These are phyloP conservation scores for Lentinula guzmanii DNA, from an alignment of 768 basidiomycete species.

Conservation along the genomic window DNA sequence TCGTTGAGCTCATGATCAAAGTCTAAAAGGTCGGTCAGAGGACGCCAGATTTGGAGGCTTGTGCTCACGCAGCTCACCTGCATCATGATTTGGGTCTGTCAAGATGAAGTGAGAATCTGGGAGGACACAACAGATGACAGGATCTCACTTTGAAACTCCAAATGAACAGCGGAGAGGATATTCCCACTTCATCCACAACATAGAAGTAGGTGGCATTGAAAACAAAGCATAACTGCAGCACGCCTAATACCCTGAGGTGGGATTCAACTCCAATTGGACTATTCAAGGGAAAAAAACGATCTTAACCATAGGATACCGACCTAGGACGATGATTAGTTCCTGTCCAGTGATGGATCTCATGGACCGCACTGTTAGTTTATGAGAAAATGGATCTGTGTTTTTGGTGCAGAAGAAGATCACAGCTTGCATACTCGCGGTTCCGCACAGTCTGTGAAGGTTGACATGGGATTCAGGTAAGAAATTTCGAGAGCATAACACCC, in stretches of 20 bases:
- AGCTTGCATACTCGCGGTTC: not conserved
- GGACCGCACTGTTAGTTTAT: not conserved
- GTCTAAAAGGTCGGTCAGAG: not conserved
- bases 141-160: slow-evolving; percentile 1
- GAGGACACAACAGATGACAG: not conserved
- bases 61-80: not conserved
- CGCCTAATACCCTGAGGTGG: not conserved
- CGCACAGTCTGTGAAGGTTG: not conserved
- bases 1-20: not conserved
- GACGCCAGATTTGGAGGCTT: too few relatives aligned
- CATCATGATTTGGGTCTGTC: slow-evolving; percentile 3
- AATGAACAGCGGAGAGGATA: not conserved
- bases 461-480: not conserved
- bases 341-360: not conserved
- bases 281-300: not conserved
- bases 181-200: not conserved
- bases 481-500: not conserved
- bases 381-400: not conserved
- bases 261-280: not conserved
- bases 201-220: slow-evolving; percentile 3
- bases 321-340: not conserved
- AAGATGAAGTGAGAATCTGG: not conserved
- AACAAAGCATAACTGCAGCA: slow-evolving; percentile 1
- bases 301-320: not conserved
- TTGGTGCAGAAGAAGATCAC: not conserved